These are phyloP conservation scores for Chrysoporthe puriensis DNA, from an alignment of 2,329 filamentous ascomycete species.

Conservation along the genomic window DNA sequence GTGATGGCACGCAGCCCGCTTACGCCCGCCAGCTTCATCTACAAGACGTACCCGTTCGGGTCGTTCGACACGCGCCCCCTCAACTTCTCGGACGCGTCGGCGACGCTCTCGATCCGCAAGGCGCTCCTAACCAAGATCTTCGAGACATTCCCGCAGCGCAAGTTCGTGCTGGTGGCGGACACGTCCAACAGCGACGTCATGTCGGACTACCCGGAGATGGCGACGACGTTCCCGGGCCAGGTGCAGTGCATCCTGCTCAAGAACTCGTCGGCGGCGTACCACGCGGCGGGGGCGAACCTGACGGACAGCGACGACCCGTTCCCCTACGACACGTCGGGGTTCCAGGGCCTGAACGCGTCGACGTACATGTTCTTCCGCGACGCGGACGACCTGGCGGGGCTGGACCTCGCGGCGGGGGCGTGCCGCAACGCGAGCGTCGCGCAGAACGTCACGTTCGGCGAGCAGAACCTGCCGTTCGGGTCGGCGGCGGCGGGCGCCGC, in stretches of 20 bases:
- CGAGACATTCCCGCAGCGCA: conserved; percentile 72
- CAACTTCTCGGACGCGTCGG: conserved; percentile 77
- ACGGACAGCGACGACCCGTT: conserved; percentile 71
- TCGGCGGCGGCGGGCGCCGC: conserved; percentile 37
- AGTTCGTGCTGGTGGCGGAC: conserved; percentile 77
- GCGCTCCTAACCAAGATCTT: conserved; percentile 74
- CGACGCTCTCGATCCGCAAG: conserved; percentile 71
- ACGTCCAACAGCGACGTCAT: conserved; percentile 79
- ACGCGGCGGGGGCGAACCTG: conserved; percentile 53
- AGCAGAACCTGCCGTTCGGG: conserved; percentile 61
- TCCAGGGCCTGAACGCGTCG: conserved; percentile 66
- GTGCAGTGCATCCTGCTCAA: conserved; percentile 79
- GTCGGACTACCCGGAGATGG: conserved; percentile 65
- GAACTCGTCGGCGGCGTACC: conserved; percentile 47
- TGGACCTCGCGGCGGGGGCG: conserved; percentile 70
- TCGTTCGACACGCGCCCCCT: conserved; percentile 78
- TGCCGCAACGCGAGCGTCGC: conserved; percentile 67
- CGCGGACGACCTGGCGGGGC: conserved; percentile 66
- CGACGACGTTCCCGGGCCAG: conserved; percentile 67
- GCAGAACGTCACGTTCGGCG: conserved; percentile 74
- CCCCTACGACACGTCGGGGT: conserved; percentile 75
- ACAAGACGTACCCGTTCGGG: conserved; percentile 75
- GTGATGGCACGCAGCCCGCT: background rate
- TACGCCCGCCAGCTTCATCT: conserved; percentile 59
- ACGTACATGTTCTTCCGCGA: conserved; percentile 81